A percentile compares a stretch with the other conserved stretches of the same genome.
These are phyloP conservation scores for Penicillium italicum DNA, from an alignment of 2,329 filamentous ascomycete genomes.

Conservation along the genomic window DNA sequence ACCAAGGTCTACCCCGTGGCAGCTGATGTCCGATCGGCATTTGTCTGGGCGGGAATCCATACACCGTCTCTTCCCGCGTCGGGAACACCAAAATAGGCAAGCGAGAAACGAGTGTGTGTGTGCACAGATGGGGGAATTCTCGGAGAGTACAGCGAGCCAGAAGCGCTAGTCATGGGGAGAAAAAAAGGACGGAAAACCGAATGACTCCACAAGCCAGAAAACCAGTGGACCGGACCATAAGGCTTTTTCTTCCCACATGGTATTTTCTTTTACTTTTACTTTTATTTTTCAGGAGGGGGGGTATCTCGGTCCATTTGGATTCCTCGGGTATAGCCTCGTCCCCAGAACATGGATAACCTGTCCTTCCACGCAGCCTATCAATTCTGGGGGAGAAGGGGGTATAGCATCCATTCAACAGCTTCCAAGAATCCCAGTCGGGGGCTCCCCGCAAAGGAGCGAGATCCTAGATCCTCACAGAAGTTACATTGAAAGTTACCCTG, in stretches of 20 bases:
- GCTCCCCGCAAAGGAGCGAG: constrained; percentile 11
- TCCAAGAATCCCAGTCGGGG: not conserved
- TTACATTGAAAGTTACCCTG: not conserved
- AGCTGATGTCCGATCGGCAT: constrained; percentile 22
- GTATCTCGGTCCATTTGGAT: constrained; percentile 7
- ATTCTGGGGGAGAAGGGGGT: not conserved
- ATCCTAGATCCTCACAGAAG: constrained; percentile 8
- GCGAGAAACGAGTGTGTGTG: constrained; percentile 2
- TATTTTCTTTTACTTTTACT: not conserved
- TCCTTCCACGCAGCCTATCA: constrained; percentile 1
- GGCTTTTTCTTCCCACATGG: not conserved
- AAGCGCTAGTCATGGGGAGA: not conserved
- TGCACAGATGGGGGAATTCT: not conserved
- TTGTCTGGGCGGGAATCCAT: constrained; percentile 14
- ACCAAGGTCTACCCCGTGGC: not conserved
- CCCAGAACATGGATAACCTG: not conserved
- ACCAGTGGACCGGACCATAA: constrained; percentile 6
- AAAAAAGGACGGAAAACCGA: not conserved
- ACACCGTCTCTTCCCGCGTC: constrained; percentile 15
- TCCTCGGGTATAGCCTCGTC: constrained; percentile 4
- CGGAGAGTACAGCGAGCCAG: not conserved
- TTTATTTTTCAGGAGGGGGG: not conserved
- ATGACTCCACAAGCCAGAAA: not conserved
- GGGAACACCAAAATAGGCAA: constrained; percentile 23
- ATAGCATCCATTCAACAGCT: not conserved